Evolutionary conservation across 1,284 basidiomycete genomes (phyloP), one percentile per base, ranked within the genome.

Genomic region (Leucocoprinus gongylophorus): DNA sequence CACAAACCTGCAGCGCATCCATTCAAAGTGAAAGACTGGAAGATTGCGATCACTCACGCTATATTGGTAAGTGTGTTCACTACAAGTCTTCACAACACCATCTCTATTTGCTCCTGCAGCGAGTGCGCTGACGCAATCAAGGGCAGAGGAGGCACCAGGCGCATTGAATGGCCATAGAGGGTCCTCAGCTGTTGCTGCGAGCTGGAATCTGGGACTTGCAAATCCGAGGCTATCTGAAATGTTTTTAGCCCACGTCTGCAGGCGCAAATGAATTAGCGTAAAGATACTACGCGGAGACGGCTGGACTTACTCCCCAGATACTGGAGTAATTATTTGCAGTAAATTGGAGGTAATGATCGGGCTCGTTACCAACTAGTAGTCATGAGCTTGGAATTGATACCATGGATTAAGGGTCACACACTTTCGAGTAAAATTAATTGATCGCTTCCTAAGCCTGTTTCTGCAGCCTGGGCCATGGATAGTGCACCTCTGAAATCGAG

Each of bases 41-140:
- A n/a, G 9, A 13, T 18, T 28, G 38, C 15, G 32, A 21, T 26
- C 23, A 60, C 71, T 53, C 55, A 74, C 75, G 54, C 72, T 75
- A 55, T 76, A 77, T 53, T 77, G 75, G 55, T 76, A 76, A 0
- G 74, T 75, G 50, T 76, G 73, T 57, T 76, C 76, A 54, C 73
- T 75, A 56, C 75, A 78, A 5, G 62, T 67, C 44, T 65, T 68
- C 10, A 72, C 71, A 12, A 71, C 71, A 42, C 64, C 59, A 33
- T 62, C 68, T 12, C 59, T 57, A 48, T 75, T 66, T 2, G 67
- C 71, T 40, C 76, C 75, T 38, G 73, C 71, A 39, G 68, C 69
- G 17, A 78, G 59, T 12, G 73, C 68, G 46, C 73, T 78, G 26
- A 70, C 70, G 48, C 76, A 76, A 48, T 73, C 71, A 21, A 78